Base-by-base conservation (phyloP, 2,329 filamentous ascomycete species). In the Colletotrichum ledebouriae region DNA sequence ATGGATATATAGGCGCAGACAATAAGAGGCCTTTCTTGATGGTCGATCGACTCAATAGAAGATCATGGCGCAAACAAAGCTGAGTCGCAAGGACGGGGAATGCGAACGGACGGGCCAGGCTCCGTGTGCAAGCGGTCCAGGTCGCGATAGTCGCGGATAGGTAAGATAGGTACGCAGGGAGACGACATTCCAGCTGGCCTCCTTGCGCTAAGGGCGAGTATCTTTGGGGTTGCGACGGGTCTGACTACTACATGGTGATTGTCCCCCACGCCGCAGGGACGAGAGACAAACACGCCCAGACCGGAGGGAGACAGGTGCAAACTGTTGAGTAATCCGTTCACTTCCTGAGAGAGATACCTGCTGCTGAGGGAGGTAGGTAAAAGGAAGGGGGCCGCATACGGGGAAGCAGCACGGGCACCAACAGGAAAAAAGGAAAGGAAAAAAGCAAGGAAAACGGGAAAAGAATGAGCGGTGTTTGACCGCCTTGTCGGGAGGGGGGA, bases 391-490 rank as follows among this genome's bases (percentile, higher is more conserved):
- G 47, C 59, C 34, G 60, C 65, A 58, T 63, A 65, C 65, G 65
- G 65, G 65, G 65, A 68, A 68, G 61, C 61, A 55, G 49, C 64
- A 59, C 59, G 39, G 64, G 64, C 47, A 17, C 3, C 53, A 39
- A 15, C 29, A 9, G 29, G 29, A 29, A 39, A 33, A 29, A 39
- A 25, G 33, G 20, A 61, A 61, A 33, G 25, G 7, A 56, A 50
- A 50, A 12, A n/a, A n/a, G 25, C 6, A 46, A 56, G 50, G 33
- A 59, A 68, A 56, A 65, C 47, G 65, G 65, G 59, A 68, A 55
- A 65, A 53, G 56, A 67, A 69, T 37, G 37, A 67, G 67, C 67
- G 67, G 67, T 69, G 67, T 69, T 69, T 69, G 67, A 69, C 67
- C 67, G 67, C 62, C 67, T 69, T 46, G 49, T 49, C 55, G 37